Percentiles rank a stretch among this genome's conserved stretches.
Conservation (phyloP, 2,329 filamentous ascomycete species). For the Neonectria sp. region DNA sequence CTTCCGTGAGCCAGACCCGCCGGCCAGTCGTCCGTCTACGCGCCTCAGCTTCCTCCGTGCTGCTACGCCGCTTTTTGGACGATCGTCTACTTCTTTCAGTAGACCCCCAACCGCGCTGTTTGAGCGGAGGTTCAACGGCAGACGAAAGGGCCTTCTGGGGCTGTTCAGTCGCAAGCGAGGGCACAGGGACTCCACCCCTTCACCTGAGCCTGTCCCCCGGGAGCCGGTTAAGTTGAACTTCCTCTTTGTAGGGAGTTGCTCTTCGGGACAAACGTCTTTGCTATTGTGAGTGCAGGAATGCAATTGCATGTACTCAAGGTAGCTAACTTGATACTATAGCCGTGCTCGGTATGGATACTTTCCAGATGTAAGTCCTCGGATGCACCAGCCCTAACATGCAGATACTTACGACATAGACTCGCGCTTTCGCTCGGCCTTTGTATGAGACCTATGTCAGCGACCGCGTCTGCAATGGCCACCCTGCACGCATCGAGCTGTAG, state of each 20-base stretch:
- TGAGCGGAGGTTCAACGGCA: conserved; percentile 15
- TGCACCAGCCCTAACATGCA: background rate
- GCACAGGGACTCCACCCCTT: conserved; percentile 32
- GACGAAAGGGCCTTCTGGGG: conserved; percentile 39
- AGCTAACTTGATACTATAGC: conserved; percentile 39
- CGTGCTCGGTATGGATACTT: conserved; percentile 56
- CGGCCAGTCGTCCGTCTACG: conserved; percentile 40
- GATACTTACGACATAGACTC: conserved; percentile 42
- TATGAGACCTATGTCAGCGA: conserved; percentile 55
- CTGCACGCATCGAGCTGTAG: conserved; percentile 55
- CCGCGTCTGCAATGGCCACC: conserved; percentile 42
- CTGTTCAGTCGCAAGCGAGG: conserved; percentile 50
- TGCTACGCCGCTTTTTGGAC: conserved; percentile 45
- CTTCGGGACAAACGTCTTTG: conserved; percentile 55
- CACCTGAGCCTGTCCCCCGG: conserved; percentile 24
- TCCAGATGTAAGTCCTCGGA: conserved; percentile 51
- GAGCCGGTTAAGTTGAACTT: conserved; percentile 52
- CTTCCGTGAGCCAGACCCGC: conserved; percentile 39
- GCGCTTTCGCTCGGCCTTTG: conserved; percentile 50
- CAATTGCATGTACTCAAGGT: background rate
- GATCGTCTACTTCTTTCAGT: conserved; percentile 30
- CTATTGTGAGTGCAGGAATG: conserved; percentile 51
- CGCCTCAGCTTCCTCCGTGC: conserved; percentile 49
- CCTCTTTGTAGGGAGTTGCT: conserved; percentile 54
- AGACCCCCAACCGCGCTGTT: conserved; percentile 37